Evolutionary conservation across 2,329 filamentous ascomycete genomes (phyloP).

Genomic region (Ceratocystis papillata): DNA sequence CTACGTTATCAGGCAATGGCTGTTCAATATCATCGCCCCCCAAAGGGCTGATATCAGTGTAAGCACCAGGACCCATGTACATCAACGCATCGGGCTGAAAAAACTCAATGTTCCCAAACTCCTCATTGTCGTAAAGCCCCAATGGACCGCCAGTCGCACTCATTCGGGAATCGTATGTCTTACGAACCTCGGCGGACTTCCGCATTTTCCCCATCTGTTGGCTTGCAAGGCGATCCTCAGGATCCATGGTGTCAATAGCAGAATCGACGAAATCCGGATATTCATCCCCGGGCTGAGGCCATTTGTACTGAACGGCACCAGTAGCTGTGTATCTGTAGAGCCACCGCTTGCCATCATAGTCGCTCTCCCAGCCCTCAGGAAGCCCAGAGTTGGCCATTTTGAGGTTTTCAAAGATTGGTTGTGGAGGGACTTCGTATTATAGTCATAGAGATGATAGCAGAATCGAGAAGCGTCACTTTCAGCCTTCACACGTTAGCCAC

Average conservation of each 20-base stretch:
- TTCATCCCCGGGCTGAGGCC: constrained; percentile 48
- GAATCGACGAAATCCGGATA: constrained; percentile 42
- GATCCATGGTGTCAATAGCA: constrained; percentile 33
- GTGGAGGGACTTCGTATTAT: not conserved
- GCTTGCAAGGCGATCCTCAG: constrained; percentile 44
- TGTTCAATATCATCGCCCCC: constrained; percentile 32
- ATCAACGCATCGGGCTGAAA: constrained; percentile 45
- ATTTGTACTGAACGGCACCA: constrained; percentile 45
- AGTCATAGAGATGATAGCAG: not conserved
- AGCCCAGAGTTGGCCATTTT: constrained; percentile 34
- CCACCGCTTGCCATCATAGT: constrained; percentile 49
- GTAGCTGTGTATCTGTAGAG: constrained; percentile 47
- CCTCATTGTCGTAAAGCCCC: constrained; percentile 29
- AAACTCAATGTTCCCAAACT: constrained; percentile 33
- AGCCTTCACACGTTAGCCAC: not conserved
- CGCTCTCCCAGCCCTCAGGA: constrained; percentile 45
- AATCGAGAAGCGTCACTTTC: not conserved
- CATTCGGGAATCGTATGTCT: constrained; percentile 26
- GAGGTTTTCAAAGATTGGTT: constrained; percentile 24
- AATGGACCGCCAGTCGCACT: constrained; percentile 26
- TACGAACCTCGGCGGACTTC: constrained; percentile 29
- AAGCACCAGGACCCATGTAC: constrained; percentile 40
- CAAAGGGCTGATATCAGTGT: constrained; percentile 38
- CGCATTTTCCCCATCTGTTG: constrained; percentile 35
- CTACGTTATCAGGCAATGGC: not conserved